These are phyloP conservation scores for Coprinellus aureogranulatus DNA, from an alignment of 768 basidiomycete genomes.

Conservation along the genomic window DNA sequence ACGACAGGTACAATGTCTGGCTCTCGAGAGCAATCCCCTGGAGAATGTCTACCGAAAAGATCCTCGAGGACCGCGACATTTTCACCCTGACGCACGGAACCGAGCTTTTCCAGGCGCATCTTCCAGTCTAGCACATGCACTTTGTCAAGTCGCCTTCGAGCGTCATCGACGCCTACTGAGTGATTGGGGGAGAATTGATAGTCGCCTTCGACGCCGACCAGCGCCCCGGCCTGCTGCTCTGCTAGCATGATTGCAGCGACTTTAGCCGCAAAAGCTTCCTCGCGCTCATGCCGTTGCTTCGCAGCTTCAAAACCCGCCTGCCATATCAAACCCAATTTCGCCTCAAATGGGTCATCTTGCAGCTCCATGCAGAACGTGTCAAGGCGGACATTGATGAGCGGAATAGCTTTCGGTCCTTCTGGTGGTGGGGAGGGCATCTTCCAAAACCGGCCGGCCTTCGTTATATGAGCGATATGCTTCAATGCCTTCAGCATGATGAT, in stretches of 20 bases:
- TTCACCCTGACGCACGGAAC: slow-evolving; percentile 45
- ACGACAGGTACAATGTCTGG: slow-evolving; percentile 45
- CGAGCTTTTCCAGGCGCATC: slow-evolving; percentile 48
- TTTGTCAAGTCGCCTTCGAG: slow-evolving; percentile 62
- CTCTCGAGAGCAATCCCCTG: slow-evolving; percentile 26
- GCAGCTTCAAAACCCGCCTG: slow-evolving; percentile 71
- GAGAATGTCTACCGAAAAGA: slow-evolving; percentile 35
- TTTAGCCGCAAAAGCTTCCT: slow-evolving; percentile 79
- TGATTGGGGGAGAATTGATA: slow-evolving; percentile 66
- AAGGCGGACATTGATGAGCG: slow-evolving; percentile 57
- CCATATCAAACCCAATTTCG: slow-evolving; percentile 70
- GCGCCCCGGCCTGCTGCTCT: slow-evolving; percentile 30
- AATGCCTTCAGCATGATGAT: slow-evolving; percentile 68
- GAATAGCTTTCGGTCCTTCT: slow-evolving; percentile 72
- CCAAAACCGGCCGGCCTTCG: slow-evolving; percentile 48
- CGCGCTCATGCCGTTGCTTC: slow-evolving; percentile 65
- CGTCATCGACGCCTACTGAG: slow-evolving; percentile 69
- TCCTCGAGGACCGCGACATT: slow-evolving; percentile 47
- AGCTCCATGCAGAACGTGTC: slow-evolving; percentile 71
- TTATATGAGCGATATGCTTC: slow-evolving; percentile 64
- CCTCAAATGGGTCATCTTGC: slow-evolving; percentile 83
- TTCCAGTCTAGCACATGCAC: slow-evolving; percentile 77
- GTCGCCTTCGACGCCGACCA: slow-evolving; percentile 37
- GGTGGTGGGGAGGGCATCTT: slow-evolving; percentile 61
- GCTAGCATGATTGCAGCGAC: slow-evolving; percentile 59